Conservation (phyloP, 1,139 yeast genomes). For the Wickerhamomyces sp. region DNA sequence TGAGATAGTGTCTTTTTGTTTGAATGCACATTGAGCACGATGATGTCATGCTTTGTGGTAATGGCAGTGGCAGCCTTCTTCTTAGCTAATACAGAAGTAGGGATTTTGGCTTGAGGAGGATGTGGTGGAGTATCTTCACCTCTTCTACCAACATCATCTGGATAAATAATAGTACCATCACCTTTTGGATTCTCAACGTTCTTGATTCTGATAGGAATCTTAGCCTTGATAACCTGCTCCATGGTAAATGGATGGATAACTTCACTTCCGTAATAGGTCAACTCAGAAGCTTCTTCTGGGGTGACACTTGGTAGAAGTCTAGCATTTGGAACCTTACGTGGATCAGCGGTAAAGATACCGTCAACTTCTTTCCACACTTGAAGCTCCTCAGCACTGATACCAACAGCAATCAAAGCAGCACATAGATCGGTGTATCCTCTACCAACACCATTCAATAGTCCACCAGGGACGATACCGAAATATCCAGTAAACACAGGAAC, state of each 20-base stretch:
- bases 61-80: slow-evolving; percentile 92
- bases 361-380: slow-evolving; percentile 99
- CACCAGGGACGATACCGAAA: slow-evolving; percentile 93
- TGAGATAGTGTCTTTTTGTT: slow-evolving; percentile 90
- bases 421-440: slow-evolving; percentile 97
- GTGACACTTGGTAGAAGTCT: slow-evolving; percentile 82
- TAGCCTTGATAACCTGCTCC: slow-evolving; percentile 97
- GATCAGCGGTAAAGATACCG: slow-evolving; percentile 98
- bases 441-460: slow-evolving; percentile 86
- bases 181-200: slow-evolving; percentile 92
- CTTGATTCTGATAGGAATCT: slow-evolving; percentile 92
- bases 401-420: slow-evolving; percentile 95
- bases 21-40: slow-evolving; percentile 88
- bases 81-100: slow-evolving; percentile 40
- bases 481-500: slow-evolving; percentile 95
- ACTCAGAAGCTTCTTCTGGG: slow-evolving; percentile 97
- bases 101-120: slow-evolving; percentile 72
- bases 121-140: slow-evolving; percentile 93
- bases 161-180: slow-evolving; percentile 87
- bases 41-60: slow-evolving; percentile 89
- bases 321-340: slow-evolving; percentile 90
- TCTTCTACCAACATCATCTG: slow-evolving; percentile 77
- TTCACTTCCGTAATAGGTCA: slow-evolving; percentile 95
- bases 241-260: slow-evolving; percentile 98
- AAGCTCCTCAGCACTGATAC: slow-evolving; percentile 83